These are phyloP conservation scores for Thielaviopsis musarum DNA, from an alignment of 2,329 filamentous ascomycete genomes.

Conservation along the genomic window DNA sequence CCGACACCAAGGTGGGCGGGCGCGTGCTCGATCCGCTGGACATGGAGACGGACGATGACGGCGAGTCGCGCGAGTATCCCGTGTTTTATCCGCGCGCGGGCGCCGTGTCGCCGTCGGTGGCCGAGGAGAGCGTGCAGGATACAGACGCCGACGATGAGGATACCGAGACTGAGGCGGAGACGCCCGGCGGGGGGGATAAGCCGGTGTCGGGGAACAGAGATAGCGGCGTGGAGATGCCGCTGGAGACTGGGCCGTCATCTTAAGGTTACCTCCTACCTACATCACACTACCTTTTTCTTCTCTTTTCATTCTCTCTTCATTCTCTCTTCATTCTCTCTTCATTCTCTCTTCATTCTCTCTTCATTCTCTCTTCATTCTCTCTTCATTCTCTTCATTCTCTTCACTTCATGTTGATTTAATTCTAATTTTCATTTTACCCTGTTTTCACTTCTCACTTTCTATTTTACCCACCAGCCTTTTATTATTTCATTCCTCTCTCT, in stretches of 20 bases:
- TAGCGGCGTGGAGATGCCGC: constrained; percentile 5
- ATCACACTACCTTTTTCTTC: background rate
- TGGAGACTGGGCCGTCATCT: background rate
- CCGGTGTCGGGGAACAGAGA: background rate
- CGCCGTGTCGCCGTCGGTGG: constrained; percentile 4
- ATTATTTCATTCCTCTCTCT: background rate
- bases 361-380: background rate
- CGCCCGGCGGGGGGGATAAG: background rate
- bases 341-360: background rate
- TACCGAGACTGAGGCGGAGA: constrained; percentile 11
- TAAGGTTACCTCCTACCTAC: background rate
- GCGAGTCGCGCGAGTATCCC: constrained; percentile 4
- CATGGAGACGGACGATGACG: constrained; percentile 32
- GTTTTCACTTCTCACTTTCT: background rate
- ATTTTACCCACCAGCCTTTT: background rate
- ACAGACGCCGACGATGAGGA: constrained; percentile 18
- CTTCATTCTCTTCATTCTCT: background rate
- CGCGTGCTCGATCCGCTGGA: constrained; percentile 55
- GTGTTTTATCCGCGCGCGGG: constrained; percentile 12
- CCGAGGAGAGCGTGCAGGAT: constrained; percentile 7
- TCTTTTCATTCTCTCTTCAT: background rate
- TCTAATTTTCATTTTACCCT: constrained; percentile 9
- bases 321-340: background rate
- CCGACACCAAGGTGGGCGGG: constrained; percentile 67
- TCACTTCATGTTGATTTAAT: background rate